Evolutionary conservation across 2,329 filamentous ascomycete genomes (phyloP), one percentile per base, ranked within the genome.

Genomic region (Paecilomyces fulvus): DNA sequence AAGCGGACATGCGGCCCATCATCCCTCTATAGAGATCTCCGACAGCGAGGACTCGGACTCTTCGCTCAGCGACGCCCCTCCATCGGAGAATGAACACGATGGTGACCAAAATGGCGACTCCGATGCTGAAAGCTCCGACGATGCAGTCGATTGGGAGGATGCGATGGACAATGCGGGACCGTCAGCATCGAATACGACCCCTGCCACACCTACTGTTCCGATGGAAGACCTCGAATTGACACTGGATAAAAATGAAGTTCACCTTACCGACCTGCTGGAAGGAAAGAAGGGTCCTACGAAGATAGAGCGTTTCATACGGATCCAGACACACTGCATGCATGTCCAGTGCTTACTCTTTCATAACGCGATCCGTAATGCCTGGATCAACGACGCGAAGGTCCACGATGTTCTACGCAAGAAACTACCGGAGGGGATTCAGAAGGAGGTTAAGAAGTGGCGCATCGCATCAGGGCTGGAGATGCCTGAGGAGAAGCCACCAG

Each of bases 261-360:
- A 83, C 0, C 70, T 87, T 28, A 79, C 80, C 9, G 85, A 86
- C 60, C 76, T 82, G 0, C 77, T 83, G 49, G 83, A 83, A 21
- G 77, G 77, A 17, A 96, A 90, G 72, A 96, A 92, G 68, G 92
- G 90, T 0, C 88, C 89, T 0, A 88, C 89, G 2, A 96, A 96
- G 73, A 83, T 88, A 28, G 90, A 96, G 67, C 84, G 90, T 53
- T 82, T 85, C 58, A 88, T 92, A 56, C 83, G 94, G 25, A 82
- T 86, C 31, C 80, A 85, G 3, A 91, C 90, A 0, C 94, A 99
- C 71, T 89, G 89, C 63, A 80, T 96, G 63, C 94, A 99, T 71
- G 91, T 97, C 1, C 86, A 95, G 68, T 83, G 85, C 54, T 77
- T 99, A 14, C 80, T 99, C 58, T 96, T 88, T 80, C 92, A 97